These are phyloP conservation scores for Neurospora sp. DNA, from an alignment of 495 filamentous ascomycete genomes.

Conservation along the genomic window DNA sequence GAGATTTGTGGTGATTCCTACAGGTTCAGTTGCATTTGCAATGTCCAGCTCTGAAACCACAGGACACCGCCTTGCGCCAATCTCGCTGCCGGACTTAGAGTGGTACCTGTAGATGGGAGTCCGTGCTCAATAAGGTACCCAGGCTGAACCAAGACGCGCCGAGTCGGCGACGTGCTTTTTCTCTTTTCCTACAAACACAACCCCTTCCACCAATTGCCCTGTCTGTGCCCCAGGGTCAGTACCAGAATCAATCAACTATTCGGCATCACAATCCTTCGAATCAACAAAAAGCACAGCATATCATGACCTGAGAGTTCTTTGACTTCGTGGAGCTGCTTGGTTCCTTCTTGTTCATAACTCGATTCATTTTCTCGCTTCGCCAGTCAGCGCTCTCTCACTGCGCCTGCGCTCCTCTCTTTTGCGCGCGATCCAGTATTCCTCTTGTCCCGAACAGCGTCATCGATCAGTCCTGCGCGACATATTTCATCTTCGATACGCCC, in stretches of 20 bases:
- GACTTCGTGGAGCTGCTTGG: not conserved
- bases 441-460: not conserved
- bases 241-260: not conserved
- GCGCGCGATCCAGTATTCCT: not conserved
- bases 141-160: not conserved
- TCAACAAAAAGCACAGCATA: not conserved
- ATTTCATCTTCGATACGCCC: not conserved
- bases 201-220: not conserved
- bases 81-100: not conserved
- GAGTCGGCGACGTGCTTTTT: not conserved
- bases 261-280: not conserved
- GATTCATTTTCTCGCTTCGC: not conserved
- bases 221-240: not conserved
- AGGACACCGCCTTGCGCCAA: not conserved
- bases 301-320: not conserved
- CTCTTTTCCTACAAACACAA: not conserved
- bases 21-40: not conserved
- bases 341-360: not conserved
- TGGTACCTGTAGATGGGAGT: not conserved
- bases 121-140: not conserved
- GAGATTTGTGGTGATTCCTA: not conserved
- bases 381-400: not conserved
- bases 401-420: not conserved
- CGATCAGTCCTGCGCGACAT: not conserved
- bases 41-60: not conserved